Evolutionary conservation across 768 basidiomycete genomes (phyloP), one percentile per base, ranked within the genome.

Genomic region (Fibroporia radiculosa): DNA sequence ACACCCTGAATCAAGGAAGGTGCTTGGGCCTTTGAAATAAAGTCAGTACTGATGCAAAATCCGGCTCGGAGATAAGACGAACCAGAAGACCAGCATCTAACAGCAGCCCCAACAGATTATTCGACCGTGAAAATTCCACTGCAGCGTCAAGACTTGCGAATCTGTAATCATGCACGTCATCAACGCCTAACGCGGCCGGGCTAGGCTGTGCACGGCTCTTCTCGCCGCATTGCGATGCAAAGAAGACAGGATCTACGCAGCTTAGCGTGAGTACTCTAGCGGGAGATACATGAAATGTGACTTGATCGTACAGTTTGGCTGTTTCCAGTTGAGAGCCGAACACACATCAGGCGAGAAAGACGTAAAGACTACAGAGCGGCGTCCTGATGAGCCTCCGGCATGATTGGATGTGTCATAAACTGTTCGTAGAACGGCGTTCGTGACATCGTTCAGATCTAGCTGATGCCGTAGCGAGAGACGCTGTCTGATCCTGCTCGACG

Each of bases 291-390:
- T 24, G 19, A 20, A 29, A 27, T 16, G 48, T 53, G 47, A 36
- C 22, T 42, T 50, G 29, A 48, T 65, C 80, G 65, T 66, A 91
- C 95, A 98, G 63, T 98, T 98, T 11, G 95, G 95, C 64, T 99
- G 95, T 65, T 99, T 99, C 96, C 95, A 98, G 58, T 99, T 98
- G 44, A 97, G 64, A 13, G 88, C 83, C 6, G 88, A 80, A 63
- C 92, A 95, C 0, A 92, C 78, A 59, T 88, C 82, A 7, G 93
- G 89, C 38, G 85, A 84, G 62, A 88, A 98, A 5, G 92, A 95
- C 29, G 84, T 83, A 60, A 99, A 92, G n/a, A 91, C 78, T 48
- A 97, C 79, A 53, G 84, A 84, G 40, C 93, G 73, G 44, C 85
- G 80, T 39, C 69, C 68, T 46, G 69, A 65, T 24, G 70, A 68